phyloP scores from a whole-genome alignment of 139 green algal species.

The Parachlorella kessleri region DNA sequence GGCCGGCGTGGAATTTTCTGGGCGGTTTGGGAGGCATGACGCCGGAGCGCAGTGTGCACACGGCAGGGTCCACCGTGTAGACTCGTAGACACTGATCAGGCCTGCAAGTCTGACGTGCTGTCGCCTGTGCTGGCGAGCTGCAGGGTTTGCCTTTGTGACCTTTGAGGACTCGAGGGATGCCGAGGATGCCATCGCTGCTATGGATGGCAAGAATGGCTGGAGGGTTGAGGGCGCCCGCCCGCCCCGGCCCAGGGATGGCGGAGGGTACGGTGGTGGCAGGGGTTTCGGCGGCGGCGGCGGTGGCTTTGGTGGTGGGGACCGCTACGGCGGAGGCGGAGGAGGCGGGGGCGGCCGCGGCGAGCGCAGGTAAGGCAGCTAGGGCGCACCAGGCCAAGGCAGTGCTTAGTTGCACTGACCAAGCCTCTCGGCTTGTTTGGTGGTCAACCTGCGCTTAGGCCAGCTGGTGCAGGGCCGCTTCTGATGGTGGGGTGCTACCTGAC shows the following conservation, averaged over 20 bases:
- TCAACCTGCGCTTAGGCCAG: too few species aligned
- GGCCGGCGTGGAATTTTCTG: too few species aligned
- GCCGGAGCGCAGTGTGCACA: too few species aligned
- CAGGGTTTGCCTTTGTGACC: constrained; percentile 83
- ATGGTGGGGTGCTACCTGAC: too few species aligned
- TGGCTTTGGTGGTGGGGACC: constrained; percentile 6
- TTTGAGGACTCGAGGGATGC: constrained; percentile 75
- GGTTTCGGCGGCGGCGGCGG: constrained; percentile 5
- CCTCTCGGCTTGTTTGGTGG: too few species aligned
- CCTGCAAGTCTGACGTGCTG: too few species aligned
- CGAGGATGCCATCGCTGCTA: constrained; percentile 68
- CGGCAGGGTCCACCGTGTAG: too few species aligned
- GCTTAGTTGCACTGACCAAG: too few species aligned
- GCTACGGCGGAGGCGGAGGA: constrained; percentile 5
- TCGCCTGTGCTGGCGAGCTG: neutral
- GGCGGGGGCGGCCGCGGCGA: neutral
- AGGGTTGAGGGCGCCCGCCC: constrained; percentile 21
- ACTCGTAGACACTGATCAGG: too few species aligned
- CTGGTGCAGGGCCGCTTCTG: too few species aligned
- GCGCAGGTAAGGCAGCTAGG: neutral
- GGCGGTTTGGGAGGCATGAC: too few species aligned
- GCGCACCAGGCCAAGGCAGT: neutral
- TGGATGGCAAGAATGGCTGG: constrained; percentile 58
- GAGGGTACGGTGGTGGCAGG: neutral
- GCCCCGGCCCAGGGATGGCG: neutral